phyloP scores from a whole-genome alignment of 768 basidiomycete species.

The Pisolithus microcarpus region DNA sequence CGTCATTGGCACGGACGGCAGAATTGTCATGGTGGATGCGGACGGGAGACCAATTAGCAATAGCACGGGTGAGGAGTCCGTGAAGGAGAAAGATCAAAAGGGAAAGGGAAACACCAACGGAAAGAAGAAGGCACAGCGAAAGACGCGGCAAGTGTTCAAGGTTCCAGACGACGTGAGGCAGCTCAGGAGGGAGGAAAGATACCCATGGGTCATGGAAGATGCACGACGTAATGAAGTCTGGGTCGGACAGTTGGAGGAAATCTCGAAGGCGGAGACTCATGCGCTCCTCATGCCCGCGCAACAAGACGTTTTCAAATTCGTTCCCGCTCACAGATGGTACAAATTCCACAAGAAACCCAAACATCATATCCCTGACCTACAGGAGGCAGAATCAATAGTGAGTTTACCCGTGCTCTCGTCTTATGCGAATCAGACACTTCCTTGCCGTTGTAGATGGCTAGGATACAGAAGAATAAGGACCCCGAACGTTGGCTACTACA shows the following conservation, averaged over 20 bases:
- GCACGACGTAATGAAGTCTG: slow-evolving; percentile 62
- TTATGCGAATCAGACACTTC: not conserved
- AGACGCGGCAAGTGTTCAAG: slow-evolving; percentile 74
- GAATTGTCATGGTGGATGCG: slow-evolving; percentile 73
- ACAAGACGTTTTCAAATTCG: slow-evolving; percentile 79
- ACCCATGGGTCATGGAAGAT: slow-evolving; percentile 92
- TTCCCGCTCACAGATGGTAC: slow-evolving; percentile 86
- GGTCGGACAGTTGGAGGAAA: slow-evolving; percentile 79
- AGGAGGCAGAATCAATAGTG: slow-evolving; percentile 63
- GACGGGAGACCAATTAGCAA: slow-evolving; percentile 62
- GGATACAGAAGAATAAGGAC: slow-evolving; percentile 67
- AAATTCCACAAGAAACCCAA: slow-evolving; percentile 84
- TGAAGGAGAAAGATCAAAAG: slow-evolving; percentile 32
- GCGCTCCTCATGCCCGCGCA: slow-evolving; percentile 82
- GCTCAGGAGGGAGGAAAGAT: slow-evolving; percentile 77
- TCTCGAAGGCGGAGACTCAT: slow-evolving; percentile 59
- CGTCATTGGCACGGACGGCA: slow-evolving; percentile 70
- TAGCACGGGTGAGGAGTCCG: slow-evolving; percentile 23
- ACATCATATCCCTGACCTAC: slow-evolving; percentile 61
- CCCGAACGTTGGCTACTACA: slow-evolving; percentile 65
- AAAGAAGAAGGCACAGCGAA: slow-evolving; percentile 77
- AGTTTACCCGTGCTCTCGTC: slow-evolving; percentile 14
- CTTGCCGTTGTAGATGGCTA: slow-evolving; percentile 19
- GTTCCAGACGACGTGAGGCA: slow-evolving; percentile 74
- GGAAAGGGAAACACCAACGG: slow-evolving; percentile 38